Base-by-base conservation (phyloP, 2,329 filamentous ascomycete genomes). In the Ilyonectria mors-panacis region DNA sequence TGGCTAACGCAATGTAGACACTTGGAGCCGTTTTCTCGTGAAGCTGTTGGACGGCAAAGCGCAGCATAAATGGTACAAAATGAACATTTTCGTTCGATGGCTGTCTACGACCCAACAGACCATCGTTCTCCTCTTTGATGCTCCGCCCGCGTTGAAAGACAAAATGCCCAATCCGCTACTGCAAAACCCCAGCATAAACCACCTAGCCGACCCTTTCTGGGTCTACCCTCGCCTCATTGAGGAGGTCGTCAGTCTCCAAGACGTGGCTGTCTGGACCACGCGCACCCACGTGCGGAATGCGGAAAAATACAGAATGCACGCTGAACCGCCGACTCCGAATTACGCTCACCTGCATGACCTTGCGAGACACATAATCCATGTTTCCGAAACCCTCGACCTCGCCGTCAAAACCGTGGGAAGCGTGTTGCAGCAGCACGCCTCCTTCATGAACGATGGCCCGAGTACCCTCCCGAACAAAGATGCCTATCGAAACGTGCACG, bases 281-380 rank as follows among this genome's bases (percentile, higher is more conserved):
- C 77, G 83, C 1, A 63, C 79, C 35, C 69, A 68, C 0, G 78
- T 85, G 2, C 74, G 84, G 3, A 54, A 3, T 0, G 76, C 78
- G 2, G 84, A 85, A 55, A 78, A 71, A 44, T 6, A 57, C 3
- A 47, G 72, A 7, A 17, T 63, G 0, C 30, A 42, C 2, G 45
- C n/a, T 2, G 60, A 30, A 0, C 74, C 76, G n/a, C 76, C 77
- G 1, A 61, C 74, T 0, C 80, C 82, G 0, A 66, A 81, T 30
- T 85, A 82, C 35, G 59, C 71, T 4, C 56, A 51, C 1, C 68
- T 85, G 2, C 83, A 86, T 55, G 81, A 85, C 23, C 76, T 83
- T 0, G 78, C 83, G 0, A 72, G 84, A 1, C 84, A 86, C 53
- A 79, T 80, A 0, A 82, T 84, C 17, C 84, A 86, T 65, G 79